Evolutionary conservation across 1,284 basidiomycete genomes (phyloP).

Genomic region (Erythrobasidium hasegawianum): DNA sequence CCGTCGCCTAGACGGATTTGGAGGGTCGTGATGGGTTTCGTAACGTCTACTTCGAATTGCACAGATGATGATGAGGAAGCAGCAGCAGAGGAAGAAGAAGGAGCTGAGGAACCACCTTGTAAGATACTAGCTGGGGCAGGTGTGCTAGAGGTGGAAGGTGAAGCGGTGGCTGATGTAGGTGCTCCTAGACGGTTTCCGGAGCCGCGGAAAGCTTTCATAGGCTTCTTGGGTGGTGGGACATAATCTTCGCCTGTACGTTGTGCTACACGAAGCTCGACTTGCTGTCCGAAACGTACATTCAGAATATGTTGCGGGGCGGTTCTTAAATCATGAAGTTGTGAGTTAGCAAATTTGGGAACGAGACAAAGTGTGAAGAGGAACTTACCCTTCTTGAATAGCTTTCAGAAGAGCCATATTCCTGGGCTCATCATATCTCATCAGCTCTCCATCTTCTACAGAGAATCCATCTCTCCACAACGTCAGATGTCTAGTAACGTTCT

Average conservation of each 20-base stretch:
- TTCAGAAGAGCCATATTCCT: slow-evolving; percentile 68
- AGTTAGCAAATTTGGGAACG: no score
- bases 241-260: slow-evolving; percentile 74
- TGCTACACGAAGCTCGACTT: slow-evolving; percentile 76
- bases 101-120: slow-evolving; percentile 40
- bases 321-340: no score
- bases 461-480: slow-evolving; percentile 96
- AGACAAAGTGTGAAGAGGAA: no score
- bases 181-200: slow-evolving; percentile 74
- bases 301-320: slow-evolving; percentile 74
- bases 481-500: slow-evolving; percentile 67
- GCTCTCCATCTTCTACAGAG: slow-evolving; percentile 81
- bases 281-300: slow-evolving; percentile 73
- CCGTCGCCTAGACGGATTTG: slow-evolving; percentile 89
- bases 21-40: slow-evolving; percentile 76
- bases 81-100: neutral
- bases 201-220: slow-evolving; percentile 63
- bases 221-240: slow-evolving; percentile 55
- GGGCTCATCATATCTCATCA: slow-evolving; percentile 80
- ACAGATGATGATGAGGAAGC: slow-evolving; percentile 52
- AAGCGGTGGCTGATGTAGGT: slow-evolving; percentile 36
- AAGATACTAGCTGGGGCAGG: slow-evolving; percentile 2
- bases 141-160: slow-evolving; percentile 38
- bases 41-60: slow-evolving; percentile 82
- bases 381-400: slow-evolving; percentile 76